Evolutionary conservation across 768 basidiomycete genomes (phyloP), one percentile per base, ranked within the genome.

Genomic region (Amanita molliuscula): DNA sequence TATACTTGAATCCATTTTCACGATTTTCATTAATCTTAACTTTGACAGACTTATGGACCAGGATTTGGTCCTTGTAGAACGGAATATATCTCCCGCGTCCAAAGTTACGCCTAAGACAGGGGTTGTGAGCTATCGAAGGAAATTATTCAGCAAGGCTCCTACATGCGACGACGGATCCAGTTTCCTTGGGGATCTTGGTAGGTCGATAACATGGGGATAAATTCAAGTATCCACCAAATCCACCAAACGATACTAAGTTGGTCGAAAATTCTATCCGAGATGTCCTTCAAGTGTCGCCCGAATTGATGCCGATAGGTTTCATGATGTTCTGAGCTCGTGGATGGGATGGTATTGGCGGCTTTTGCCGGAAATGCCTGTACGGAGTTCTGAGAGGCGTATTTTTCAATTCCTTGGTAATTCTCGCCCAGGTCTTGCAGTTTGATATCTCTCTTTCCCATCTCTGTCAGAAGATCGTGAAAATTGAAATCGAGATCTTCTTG

Each of bases 81-180:
- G 61, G 62, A 18, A 63, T 61, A 46, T 61, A 63, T 13, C 62
- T 52, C n/a, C 62, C 62, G 50, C 55, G 58, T 2, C 62, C 62
- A 37, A 62, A 56, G 40, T 63, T 63, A 23, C 58, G 58, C 58
- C 62, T 63, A 38, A n/a, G 28, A 15, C 18, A 35, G 4, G 33
- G 18, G 21, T 20, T 11, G 18, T 11, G 15, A 42, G 9, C 16
- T 21, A 18, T 21, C 15, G 25, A 13, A 11, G 2, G 11, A 16
- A 15, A n/a, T 16, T 23, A 16, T 20, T 23, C 15, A 7, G 4
- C 20, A 47, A n/a, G 18, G 26, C 10, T 36, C 55, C 53, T 47
- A 63, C 62, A 56, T 58, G 48, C 62, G 48, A 44, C 51, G 54
- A 7, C 60, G 56, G 11, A 58, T 42, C 62, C 62, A 63, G 11